These are phyloP conservation scores for Pseudogymnoascus verrucosus DNA, from an alignment of 2,329 filamentous ascomycete species.

Conservation along the genomic window DNA sequence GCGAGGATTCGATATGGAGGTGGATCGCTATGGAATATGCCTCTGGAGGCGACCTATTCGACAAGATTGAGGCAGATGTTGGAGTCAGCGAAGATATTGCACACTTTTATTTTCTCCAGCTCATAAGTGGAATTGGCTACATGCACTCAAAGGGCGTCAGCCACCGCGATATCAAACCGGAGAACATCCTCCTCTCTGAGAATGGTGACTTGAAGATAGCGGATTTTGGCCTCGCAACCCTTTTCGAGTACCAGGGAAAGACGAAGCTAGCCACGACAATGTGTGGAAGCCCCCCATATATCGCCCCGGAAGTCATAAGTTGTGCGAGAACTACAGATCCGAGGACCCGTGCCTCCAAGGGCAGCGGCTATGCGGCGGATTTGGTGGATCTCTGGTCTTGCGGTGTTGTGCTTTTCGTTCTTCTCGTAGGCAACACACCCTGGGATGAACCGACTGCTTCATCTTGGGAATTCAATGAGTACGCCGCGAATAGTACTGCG, in stretches of 20 bases:
- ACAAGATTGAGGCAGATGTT: slow-evolving; percentile 98
- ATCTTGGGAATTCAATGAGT: slow-evolving; percentile 90
- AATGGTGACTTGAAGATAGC: slow-evolving; percentile 87
- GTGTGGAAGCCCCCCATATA: slow-evolving; percentile 93
- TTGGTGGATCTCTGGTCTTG: slow-evolving; percentile 94
- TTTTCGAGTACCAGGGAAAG: slow-evolving; percentile 83
- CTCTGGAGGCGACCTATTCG: slow-evolving; percentile 91
- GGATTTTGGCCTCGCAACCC: slow-evolving; percentile 90
- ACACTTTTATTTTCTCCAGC: slow-evolving; percentile 90
- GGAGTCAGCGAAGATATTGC: slow-evolving; percentile 92
- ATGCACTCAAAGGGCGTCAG: slow-evolving; percentile 95
- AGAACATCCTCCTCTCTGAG: slow-evolving; percentile 85
- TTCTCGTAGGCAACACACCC: slow-evolving; percentile 91
- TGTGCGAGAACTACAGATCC: slow-evolving; percentile 38
- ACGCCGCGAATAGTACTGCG: slow-evolving; percentile 68
- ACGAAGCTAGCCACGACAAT: slow-evolving; percentile 79
- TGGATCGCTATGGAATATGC: slow-evolving; percentile 99
- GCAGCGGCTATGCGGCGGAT: slow-evolving; percentile 63
- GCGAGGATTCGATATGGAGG: slow-evolving; percentile 78
- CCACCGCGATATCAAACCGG: slow-evolving; percentile 85
- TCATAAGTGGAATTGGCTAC: slow-evolving; percentile 83
- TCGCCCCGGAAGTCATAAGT: slow-evolving; percentile 80
- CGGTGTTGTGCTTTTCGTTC: slow-evolving; percentile 92
- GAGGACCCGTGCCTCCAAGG: slow-evolving; percentile 39
- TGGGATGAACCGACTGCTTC: slow-evolving; percentile 86